Base-by-base conservation (phyloP, 1,284 basidiomycete species). In the Malassezia caprae region DNA sequence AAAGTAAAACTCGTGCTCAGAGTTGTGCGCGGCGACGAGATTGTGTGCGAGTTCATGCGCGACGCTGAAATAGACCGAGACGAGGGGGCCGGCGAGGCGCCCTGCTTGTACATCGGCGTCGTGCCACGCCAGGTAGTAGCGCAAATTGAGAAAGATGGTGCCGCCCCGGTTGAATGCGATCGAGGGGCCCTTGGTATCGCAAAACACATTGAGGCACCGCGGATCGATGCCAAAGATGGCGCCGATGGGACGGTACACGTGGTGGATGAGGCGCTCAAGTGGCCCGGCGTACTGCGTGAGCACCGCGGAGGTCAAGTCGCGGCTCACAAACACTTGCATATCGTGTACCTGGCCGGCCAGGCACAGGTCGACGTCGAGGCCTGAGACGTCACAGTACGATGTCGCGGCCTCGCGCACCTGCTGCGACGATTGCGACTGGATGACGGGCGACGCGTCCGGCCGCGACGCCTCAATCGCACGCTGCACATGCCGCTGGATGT, bases 151-250 rank as follows among this genome's bases (percentile, higher is more conserved):
- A 77, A 90, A 96, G 27, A 98, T 80, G 56, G 85, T 85, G 3
- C 88, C 90, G 48, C 83, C 84, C 27, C 89, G 80, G 75, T 96
- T 98, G 79, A 96, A 96, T 0, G 91, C 93, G 58, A 96, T 94
- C 17, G 86, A 77, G 1, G 84, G 85, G 1, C 91, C 90, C 6
- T 78, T 77, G 10, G 80, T 71, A 69, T 98, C 90, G 75, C 84
- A 86, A 73, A 96, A 96, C 2, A 98, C 81, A 66, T 91, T 87
- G 60, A 96, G 68, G 52, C 84, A 85, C 0, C 81, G 78, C 15
- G 82, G 78, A 51, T 76, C 72, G 12, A 78, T 51, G 17, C 70
- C 67, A 53, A 77, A 78, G 7, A 78, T 68, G 28, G 63, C 57
- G 11, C 65, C 71, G 32, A 75, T 60, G 0, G 76, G 76, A 28